phyloP scores from a whole-genome alignment of 2,329 filamentous ascomycete species.

The Colletotrichum simmondsii region DNA sequence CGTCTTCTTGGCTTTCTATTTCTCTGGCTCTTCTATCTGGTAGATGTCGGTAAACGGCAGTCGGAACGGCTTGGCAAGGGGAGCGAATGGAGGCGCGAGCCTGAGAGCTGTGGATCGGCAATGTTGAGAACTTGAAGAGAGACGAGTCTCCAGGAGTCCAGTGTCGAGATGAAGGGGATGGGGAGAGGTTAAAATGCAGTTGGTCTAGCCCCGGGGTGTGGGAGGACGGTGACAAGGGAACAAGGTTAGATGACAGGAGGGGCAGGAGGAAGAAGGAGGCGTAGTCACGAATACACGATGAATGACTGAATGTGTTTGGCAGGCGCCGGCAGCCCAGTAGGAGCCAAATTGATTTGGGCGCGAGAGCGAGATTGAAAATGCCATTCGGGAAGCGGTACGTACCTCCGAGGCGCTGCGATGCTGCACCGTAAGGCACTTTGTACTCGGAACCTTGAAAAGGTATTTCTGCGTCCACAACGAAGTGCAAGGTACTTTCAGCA shows the following conservation, averaged over 20 bases:
- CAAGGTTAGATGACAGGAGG: slow-evolving; percentile 3
- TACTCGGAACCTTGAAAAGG: not conserved
- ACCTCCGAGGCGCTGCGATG: not conserved
- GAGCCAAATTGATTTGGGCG: slow-evolving; percentile 1
- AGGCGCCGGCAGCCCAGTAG: not conserved
- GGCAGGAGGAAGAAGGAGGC: slow-evolving; percentile 6
- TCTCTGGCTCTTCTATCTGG: not conserved
- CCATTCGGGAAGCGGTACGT: not conserved
- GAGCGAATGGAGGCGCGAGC: not conserved
- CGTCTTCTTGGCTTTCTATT: not conserved
- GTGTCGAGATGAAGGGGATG: slow-evolving; percentile 5
- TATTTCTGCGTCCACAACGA: not conserved
- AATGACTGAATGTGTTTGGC: not conserved
- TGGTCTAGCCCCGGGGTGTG: not conserved
- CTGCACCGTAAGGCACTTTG: not conserved
- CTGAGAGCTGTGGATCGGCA: slow-evolving; percentile 17
- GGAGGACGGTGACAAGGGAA: not conserved
- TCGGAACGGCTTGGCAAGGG: slow-evolving; percentile 22
- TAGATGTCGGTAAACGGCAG: slow-evolving; percentile 17
- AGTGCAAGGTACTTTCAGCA: not conserved
- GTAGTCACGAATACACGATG: slow-evolving; percentile 28
- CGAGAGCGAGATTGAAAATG: slow-evolving; percentile 6
- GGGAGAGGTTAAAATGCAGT: slow-evolving; percentile 2
- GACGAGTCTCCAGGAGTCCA: not conserved
- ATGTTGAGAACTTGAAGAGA: not conserved